Percentiles rank a stretch among this genome's conserved stretches.
Conservation (phyloP, 2,329 filamentous ascomycete species). For the Dactylellina parvicollis region DNA sequence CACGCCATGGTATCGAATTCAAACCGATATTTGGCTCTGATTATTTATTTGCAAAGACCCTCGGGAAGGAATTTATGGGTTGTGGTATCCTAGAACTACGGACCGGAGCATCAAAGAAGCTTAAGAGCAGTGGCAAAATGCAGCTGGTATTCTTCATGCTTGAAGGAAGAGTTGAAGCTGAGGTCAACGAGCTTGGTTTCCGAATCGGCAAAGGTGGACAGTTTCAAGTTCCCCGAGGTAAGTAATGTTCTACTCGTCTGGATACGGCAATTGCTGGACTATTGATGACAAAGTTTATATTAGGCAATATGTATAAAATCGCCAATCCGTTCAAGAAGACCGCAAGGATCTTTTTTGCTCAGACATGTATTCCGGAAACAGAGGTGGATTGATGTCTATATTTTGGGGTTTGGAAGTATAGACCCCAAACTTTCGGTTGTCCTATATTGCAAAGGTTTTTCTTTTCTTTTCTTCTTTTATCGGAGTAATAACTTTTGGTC, state of each 20-base stretch:
- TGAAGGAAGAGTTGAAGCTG: slow-evolving; percentile 81
- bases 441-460: too few species aligned
- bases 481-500: too few species aligned
- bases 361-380: slow-evolving; percentile 70
- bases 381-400: slow-evolving; percentile 16
- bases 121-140: slow-evolving; percentile 94
- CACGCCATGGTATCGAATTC: slow-evolving; percentile 44
- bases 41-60: slow-evolving; percentile 78
- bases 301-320: slow-evolving; percentile 94
- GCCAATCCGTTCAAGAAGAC: slow-evolving; percentile 77
- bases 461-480: too few species aligned
- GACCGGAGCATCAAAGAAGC: slow-evolving; percentile 81
- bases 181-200: slow-evolving; percentile 78
- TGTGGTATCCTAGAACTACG: slow-evolving; percentile 89
- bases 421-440: too few species aligned
- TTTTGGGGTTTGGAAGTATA: too few species aligned
- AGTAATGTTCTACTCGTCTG: slow-evolving; percentile 59
- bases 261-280: slow-evolving; percentile 4
- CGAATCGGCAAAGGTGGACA: slow-evolving; percentile 86
- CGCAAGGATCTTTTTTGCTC: slow-evolving; percentile 88
- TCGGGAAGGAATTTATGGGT: slow-evolving; percentile 85
- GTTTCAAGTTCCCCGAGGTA: slow-evolving; percentile 95
- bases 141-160: slow-evolving; percentile 96
- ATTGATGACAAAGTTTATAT: slow-evolving; percentile 2
- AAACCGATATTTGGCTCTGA: slow-evolving; percentile 51